Conservation (phyloP, 2,329 filamentous ascomycete species). For the Emmonsiellopsis sp. region DNA sequence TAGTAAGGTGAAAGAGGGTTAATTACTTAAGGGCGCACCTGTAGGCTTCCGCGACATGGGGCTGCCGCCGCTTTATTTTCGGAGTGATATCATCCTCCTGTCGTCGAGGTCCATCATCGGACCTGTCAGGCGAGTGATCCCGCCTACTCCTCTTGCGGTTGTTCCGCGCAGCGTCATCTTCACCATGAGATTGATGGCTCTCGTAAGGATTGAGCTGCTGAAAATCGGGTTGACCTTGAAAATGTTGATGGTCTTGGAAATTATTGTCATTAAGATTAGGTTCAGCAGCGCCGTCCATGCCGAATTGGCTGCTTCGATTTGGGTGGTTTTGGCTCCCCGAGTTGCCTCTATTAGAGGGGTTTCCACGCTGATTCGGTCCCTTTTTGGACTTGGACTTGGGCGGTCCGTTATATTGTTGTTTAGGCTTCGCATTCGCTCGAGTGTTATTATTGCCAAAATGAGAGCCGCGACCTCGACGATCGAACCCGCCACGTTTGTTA, state of each 20-base stretch:
- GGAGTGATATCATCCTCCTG: slow-evolving; percentile 23
- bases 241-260: neutral
- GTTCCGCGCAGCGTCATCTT: slow-evolving; percentile 5
- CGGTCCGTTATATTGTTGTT: neutral
- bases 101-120: slow-evolving; percentile 17
- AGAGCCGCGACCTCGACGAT: slow-evolving; percentile 1
- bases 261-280: neutral
- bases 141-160: slow-evolving; percentile 9
- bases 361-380: neutral
- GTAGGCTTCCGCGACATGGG: slow-evolving; percentile 33
- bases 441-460: neutral
- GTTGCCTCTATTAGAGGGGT: neutral
- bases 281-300: neutral
- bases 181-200: neutral
- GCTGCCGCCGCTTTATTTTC: slow-evolving; percentile 27
- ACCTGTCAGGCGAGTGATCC: slow-evolving; percentile 12
- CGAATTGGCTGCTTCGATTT: neutral
- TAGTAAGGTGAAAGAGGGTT: slow-evolving; percentile 5
- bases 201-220: neutral
- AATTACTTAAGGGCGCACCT: slow-evolving; percentile 16
- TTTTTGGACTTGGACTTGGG: slow-evolving; percentile 1
- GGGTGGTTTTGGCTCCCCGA: neutral
- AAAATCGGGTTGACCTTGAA: neutral
- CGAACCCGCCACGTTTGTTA: neutral
- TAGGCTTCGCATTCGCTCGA: neutral